Evolutionary conservation across 2,329 filamentous ascomycete species (phyloP).

Genomic region (Epichloe sylvatica): DNA sequence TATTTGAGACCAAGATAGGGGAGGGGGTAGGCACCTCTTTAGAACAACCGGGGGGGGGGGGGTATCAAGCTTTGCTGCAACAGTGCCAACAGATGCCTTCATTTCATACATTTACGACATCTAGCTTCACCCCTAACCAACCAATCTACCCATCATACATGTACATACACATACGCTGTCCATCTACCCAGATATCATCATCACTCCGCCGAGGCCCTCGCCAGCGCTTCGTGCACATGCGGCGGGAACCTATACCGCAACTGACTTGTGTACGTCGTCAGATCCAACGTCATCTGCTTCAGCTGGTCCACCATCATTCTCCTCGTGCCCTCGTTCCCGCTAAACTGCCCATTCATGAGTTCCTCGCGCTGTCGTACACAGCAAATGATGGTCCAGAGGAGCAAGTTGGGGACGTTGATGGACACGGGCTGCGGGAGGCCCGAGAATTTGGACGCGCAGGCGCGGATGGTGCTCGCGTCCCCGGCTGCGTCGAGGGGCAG

Average conservation of each 20-base stretch:
- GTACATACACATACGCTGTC: too few species aligned
- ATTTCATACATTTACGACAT: too few species aligned
- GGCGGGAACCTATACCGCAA: constrained; percentile 82
- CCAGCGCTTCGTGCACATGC: constrained; percentile 76
- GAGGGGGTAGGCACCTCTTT: too few species aligned
- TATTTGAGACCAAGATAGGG: too few species aligned
- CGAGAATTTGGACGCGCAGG: constrained; percentile 67
- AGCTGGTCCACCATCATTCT: constrained; percentile 54
- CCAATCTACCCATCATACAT: too few species aligned
- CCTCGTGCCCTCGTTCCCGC: constrained; percentile 53
- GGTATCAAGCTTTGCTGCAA: too few species aligned
- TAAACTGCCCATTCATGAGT: constrained; percentile 57
- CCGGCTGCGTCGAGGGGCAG: constrained; percentile 64
- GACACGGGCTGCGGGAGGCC: constrained; percentile 67
- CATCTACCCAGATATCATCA: neutral
- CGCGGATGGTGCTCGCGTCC: constrained; percentile 65
- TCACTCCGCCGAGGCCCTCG: constrained; percentile 60
- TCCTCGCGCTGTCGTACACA: constrained; percentile 66
- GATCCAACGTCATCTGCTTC: constrained; percentile 69
- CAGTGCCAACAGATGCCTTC: too few species aligned
- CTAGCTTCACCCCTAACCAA: too few species aligned
- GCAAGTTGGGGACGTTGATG: constrained; percentile 75
- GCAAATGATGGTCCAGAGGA: constrained; percentile 87
- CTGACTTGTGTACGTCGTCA: constrained; percentile 89
- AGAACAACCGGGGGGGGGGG: too few species aligned